These are phyloP conservation scores for Starmerella bombi DNA, from an alignment of 805 yeast species.

Conservation along the genomic window DNA sequence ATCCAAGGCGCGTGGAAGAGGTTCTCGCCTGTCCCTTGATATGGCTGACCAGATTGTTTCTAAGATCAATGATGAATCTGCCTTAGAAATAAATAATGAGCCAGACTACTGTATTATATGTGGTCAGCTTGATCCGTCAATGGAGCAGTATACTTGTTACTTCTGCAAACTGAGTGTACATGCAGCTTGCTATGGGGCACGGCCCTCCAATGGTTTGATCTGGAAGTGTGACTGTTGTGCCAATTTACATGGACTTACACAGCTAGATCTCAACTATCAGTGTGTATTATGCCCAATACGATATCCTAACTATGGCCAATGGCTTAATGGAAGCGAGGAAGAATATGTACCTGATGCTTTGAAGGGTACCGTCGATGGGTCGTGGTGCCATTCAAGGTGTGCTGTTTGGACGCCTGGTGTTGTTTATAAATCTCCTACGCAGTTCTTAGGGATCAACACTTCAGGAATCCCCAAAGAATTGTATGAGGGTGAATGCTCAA, in stretches of 20 bases:
- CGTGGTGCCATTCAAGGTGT: constrained; percentile 20
- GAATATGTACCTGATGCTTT: constrained; percentile 14
- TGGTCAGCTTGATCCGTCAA: constrained; percentile 15
- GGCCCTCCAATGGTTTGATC: neutral
- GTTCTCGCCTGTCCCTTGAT: constrained; percentile 1
- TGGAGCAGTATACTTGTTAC: constrained; percentile 13
- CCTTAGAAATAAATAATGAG: neutral
- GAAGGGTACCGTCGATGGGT: constrained; percentile 14
- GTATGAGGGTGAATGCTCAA: constrained; percentile 2
- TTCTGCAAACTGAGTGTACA: constrained; percentile 17
- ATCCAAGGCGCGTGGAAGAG: neutral
- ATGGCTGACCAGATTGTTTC: constrained; percentile 5
- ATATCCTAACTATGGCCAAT: constrained; percentile 13
- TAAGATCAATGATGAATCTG: constrained; percentile 3
- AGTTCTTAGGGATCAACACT: constrained; percentile 3
- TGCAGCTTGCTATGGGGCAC: constrained; percentile 16
- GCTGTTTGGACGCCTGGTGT: constrained; percentile 11
- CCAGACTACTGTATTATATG: constrained; percentile 16
- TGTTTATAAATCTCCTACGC: constrained; percentile 7
- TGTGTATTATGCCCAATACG: constrained; percentile 16
- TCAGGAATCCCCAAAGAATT: neutral
- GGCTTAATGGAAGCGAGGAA: constrained; percentile 11
- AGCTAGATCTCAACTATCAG: constrained; percentile 27
- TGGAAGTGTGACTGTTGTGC: constrained; percentile 45
- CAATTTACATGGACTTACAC: constrained; percentile 44